Evolutionary conservation across 2,329 filamentous ascomycete genomes (phyloP).

Genomic region (Penicillium sp.): DNA sequence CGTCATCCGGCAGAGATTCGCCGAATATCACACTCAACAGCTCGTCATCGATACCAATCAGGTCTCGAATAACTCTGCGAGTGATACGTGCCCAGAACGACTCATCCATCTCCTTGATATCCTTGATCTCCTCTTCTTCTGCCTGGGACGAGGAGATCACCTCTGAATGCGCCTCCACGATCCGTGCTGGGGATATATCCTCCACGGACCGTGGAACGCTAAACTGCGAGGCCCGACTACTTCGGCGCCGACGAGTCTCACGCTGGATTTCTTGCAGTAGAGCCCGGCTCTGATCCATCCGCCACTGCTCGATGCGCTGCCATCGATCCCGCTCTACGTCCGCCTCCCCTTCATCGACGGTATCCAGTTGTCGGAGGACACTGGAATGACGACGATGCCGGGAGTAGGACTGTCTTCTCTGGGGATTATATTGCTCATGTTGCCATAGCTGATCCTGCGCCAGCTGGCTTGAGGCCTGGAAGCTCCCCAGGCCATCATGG

Average conservation of each 20-base stretch:
- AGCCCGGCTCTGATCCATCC: slow-evolving; percentile 84
- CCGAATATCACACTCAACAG: slow-evolving; percentile 86
- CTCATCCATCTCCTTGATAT: slow-evolving; percentile 55
- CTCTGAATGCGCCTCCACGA: slow-evolving; percentile 59
- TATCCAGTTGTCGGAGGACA: slow-evolving; percentile 61
- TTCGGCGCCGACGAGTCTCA: slow-evolving; percentile 72
- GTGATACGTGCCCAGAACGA: slow-evolving; percentile 82
- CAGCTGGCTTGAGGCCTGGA: slow-evolving; percentile 65
- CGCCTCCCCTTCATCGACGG: slow-evolving; percentile 60
- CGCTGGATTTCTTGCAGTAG: slow-evolving; percentile 87
- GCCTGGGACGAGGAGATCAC: slow-evolving; percentile 47
- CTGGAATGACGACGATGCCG: slow-evolving; percentile 58
- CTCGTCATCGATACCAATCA: slow-evolving; percentile 88
- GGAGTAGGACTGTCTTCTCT: slow-evolving; percentile 56
- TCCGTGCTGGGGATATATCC: slow-evolving; percentile 20
- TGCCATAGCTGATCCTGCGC: slow-evolving; percentile 86
- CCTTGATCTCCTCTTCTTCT: slow-evolving; percentile 39
- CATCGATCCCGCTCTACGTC: slow-evolving; percentile 73
- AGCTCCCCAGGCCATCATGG: slow-evolving; percentile 90
- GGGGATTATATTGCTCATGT: slow-evolving; percentile 83
- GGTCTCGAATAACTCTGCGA: slow-evolving; percentile 80
- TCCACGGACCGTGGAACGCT: slow-evolving; percentile 25
- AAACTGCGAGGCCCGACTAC: slow-evolving; percentile 31
- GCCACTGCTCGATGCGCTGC: slow-evolving; percentile 87
- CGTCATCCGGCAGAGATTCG: slow-evolving; percentile 65